Conservation (phyloP, 345 rosid genomes). For the Eucalyptus albens region DNA sequence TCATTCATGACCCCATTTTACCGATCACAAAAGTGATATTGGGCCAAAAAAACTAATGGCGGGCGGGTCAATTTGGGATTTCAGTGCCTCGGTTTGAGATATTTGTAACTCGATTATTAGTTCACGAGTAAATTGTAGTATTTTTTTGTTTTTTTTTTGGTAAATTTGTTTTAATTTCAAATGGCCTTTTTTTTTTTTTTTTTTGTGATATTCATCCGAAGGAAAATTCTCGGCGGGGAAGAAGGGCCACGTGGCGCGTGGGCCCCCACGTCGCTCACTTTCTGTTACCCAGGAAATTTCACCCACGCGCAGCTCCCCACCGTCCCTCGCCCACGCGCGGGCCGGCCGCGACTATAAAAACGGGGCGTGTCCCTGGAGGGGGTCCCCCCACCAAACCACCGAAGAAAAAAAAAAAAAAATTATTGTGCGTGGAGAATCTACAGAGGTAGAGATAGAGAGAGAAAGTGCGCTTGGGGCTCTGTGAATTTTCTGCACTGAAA, state of each 20-base stretch:
- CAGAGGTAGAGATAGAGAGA: background rate
- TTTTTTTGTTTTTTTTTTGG: too few relatives aligned
- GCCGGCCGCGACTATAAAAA: background rate
- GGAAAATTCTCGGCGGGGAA: background rate
- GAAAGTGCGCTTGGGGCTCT: background rate
- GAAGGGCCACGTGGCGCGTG: background rate
- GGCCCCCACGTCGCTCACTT: background rate
- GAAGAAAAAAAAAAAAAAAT: background rate
- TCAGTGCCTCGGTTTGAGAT: too few relatives aligned
- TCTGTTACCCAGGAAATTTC: background rate
- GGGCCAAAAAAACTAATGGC: too few relatives aligned
- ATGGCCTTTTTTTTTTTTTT: too few relatives aligned
- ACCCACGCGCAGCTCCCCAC: background rate
- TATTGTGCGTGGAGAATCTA: background rate
- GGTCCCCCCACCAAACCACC: background rate
- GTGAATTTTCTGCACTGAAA: background rate
- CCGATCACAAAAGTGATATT: accelerated
- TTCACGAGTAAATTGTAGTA: background rate
- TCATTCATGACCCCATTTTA: too few relatives aligned
- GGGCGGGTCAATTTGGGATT: background rate
- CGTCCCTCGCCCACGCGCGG: background rate
- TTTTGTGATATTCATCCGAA: background rate
- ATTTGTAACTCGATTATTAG: background rate
- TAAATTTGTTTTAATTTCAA: background rate
- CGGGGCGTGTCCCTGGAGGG: accelerated